Evolutionary conservation across 2,329 filamentous ascomycete genomes (phyloP).

Genomic region (Cryphonectria parasitica): DNA sequence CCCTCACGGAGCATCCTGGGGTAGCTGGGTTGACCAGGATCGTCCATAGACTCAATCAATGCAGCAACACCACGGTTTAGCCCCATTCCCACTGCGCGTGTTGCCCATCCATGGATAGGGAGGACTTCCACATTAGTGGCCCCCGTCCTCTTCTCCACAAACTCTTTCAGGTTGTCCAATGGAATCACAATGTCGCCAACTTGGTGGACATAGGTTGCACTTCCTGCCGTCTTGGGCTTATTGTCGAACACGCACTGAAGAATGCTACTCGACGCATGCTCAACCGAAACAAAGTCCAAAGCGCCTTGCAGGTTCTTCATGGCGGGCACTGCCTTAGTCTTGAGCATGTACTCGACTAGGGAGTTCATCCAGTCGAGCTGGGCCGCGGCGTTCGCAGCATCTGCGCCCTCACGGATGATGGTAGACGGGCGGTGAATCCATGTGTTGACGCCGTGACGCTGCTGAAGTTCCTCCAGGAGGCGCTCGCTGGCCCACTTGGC

Average conservation of each 20-base stretch:
- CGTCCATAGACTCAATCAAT: neutral
- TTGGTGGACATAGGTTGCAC: neutral
- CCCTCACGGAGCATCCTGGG: neutral
- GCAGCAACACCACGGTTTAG: neutral
- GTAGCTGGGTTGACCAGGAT: neutral
- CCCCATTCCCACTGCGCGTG: neutral
- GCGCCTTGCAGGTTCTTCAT: neutral
- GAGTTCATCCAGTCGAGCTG: neutral
- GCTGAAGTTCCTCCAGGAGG: slow-evolving; percentile 39
- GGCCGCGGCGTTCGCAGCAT: neutral
- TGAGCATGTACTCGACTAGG: neutral
- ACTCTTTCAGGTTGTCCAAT: neutral
- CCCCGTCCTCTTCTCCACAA: neutral
- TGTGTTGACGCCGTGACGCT: neutral
- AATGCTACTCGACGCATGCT: neutral
- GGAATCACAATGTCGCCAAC: neutral
- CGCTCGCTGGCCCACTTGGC: slow-evolving; percentile 46
- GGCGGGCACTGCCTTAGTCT: neutral
- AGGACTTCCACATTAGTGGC: neutral
- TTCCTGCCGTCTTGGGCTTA: neutral
- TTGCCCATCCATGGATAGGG: neutral
- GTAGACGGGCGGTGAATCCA: neutral
- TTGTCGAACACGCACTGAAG: neutral
- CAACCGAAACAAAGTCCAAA: neutral
- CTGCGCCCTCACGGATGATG: neutral